Base-by-base conservation (phyloP, 2,329 filamentous ascomycete species). In the Alternaria ethzedia region DNA sequence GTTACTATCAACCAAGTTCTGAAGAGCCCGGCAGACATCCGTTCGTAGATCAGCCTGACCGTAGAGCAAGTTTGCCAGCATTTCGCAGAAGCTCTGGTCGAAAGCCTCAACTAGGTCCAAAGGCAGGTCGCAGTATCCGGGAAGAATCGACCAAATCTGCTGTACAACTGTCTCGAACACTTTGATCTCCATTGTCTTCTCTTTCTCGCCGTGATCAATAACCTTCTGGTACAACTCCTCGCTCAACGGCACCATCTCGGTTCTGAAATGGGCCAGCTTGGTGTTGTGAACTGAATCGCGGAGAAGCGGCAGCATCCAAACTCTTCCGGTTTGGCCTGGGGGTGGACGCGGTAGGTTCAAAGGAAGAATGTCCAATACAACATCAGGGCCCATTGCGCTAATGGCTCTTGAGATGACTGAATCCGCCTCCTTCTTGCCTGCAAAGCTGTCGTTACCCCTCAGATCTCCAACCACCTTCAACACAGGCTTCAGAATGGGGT, bases 131-230 rank as follows among this genome's bases (percentile, higher is more conserved):
- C 96, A 98, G 82, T 97, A 99, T 2, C 96, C 96, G 0, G 96
- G 95, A 15, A 99, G 86, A 55, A 92, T 90, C 1, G 93, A 93
- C 96, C 96, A 99, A 45, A 95, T 94, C 77, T 99, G 96, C 70
- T 96, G 91, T 9, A 99, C 93, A 5, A 99, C 85, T 0, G 96
- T 98, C 82, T 99, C 95, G 78, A 96, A 99, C 63, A 99, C 96
- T 85, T 99, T 99, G 76, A 96, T 88, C 79, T 98, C 94, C 87
- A 97, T 94, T 0, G 93, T 96, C 85, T 97, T 97, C 76, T 95
- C 92, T 13, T 88, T 89, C 21, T 88, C 84, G 13, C 91, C 92
- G 72, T 96, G 91, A 65, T 97, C 91, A 50, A 97, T 83, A 6
- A 98, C 92, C 69, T 88, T 89, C 78, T 98, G 93, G 79, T 95